Evolutionary conservation across 2,329 filamentous ascomycete genomes (phyloP).

Genomic region (Phialemonium atrogriseum): DNA sequence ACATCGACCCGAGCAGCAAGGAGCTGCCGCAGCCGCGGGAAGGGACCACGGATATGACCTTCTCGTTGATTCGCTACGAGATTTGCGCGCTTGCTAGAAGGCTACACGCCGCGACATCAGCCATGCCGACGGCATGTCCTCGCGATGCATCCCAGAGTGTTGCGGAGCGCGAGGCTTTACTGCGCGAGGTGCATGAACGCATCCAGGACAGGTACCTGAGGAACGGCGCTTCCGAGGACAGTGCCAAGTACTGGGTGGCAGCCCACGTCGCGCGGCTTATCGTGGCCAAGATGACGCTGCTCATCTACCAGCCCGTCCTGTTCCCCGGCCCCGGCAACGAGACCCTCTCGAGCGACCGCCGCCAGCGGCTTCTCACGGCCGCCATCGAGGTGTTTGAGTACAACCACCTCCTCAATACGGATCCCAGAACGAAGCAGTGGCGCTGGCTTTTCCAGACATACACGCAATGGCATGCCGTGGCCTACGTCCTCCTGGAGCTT

Average conservation of each 20-base stretch:
- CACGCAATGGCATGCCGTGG: constrained; percentile 50
- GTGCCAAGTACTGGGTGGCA: constrained; percentile 41
- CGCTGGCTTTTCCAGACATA: constrained; percentile 53
- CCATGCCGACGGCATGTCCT: constrained; percentile 19
- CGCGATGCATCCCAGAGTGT: constrained; percentile 23
- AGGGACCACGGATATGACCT: constrained; percentile 46
- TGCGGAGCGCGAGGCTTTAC: constrained; percentile 32
- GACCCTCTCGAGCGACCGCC: constrained; percentile 20
- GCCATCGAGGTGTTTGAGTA: constrained; percentile 49
- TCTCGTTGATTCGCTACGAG: constrained; percentile 33
- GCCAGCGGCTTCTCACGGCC: constrained; percentile 33
- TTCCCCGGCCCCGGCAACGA: constrained; percentile 28
- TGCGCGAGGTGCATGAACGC: constrained; percentile 22
- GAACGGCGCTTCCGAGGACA: constrained; percentile 35
- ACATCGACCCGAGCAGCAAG: constrained; percentile 38
- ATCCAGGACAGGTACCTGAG: constrained; percentile 47
- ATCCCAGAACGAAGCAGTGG: constrained; percentile 39
- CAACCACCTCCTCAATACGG: constrained; percentile 43
- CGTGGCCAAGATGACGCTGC: constrained; percentile 44
- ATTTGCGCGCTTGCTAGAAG: constrained; percentile 31
- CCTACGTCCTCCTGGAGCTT: constrained; percentile 45
- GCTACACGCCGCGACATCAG: constrained; percentile 27
- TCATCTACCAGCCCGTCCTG: constrained; percentile 44
- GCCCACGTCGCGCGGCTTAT: constrained; percentile 40
- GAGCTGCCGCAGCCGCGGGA: constrained; percentile 36